Evolutionary conservation across 148 eudicot genomes (phyloP).

Genomic region (Nyssa sinensis): DNA sequence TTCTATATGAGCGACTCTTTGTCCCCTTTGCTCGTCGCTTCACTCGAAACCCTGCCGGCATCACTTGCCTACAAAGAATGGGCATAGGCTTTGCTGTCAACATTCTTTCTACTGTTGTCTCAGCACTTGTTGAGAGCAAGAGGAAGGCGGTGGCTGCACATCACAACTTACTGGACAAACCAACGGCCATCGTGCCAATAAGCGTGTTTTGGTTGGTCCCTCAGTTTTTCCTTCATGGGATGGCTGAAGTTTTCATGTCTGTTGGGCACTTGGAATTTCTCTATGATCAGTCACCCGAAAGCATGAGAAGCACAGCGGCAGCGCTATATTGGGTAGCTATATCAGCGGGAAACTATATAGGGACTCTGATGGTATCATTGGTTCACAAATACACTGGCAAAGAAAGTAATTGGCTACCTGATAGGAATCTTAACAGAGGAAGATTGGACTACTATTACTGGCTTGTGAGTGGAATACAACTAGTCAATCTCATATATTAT

Average conservation of each 20-base stretch:
- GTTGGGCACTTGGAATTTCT: conserved; percentile 57
- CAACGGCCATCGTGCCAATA: conserved; percentile 41
- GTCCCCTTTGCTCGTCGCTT: conserved; percentile 46
- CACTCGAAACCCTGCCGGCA: conserved; percentile 50
- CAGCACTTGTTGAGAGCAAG: conserved; percentile 48
- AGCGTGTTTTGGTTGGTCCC: conserved; percentile 63
- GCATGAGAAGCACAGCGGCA: conserved; percentile 54
- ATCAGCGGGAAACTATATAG: conserved; percentile 43
- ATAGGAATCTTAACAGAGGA: conserved; percentile 46
- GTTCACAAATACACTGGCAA: conserved; percentile 45
- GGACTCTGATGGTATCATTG: conserved; percentile 48
- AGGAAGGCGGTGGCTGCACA: conserved; percentile 42
- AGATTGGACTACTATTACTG: conserved; percentile 39
- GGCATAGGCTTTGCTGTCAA: conserved; percentile 50
- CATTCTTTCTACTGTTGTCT: conserved; percentile 38
- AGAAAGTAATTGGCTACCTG: conserved; percentile 41
- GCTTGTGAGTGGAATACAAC: conserved; percentile 40
- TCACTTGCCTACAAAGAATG: conserved; percentile 57
- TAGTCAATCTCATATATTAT: conserved; percentile 39
- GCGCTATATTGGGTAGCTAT: conserved; percentile 46
- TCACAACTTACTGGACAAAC: conserved; percentile 36
- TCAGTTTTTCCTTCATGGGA: conserved; percentile 42
- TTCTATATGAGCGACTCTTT: conserved; percentile 46
- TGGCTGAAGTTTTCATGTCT: conserved; percentile 42
- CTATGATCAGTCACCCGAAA: conserved; percentile 58